These are phyloP conservation scores for Sclerotinia spermophila DNA, from an alignment of 2,329 filamentous ascomycete genomes.

Conservation along the genomic window DNA sequence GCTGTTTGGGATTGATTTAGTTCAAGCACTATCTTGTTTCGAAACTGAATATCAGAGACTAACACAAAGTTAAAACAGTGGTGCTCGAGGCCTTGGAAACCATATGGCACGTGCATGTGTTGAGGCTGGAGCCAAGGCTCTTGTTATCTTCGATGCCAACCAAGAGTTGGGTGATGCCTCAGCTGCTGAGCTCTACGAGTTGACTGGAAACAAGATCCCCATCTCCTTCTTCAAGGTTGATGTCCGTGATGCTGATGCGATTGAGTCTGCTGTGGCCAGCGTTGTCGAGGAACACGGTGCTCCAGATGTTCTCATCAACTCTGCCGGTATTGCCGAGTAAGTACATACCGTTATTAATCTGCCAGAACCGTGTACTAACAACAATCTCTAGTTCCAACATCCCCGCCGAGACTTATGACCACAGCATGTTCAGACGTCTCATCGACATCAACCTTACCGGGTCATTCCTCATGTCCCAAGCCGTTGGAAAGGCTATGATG, in stretches of 20 bases:
- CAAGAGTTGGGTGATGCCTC: slow-evolving; percentile 69
- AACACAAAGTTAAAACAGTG: slow-evolving; percentile 43
- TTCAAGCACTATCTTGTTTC: neutral
- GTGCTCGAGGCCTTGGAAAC: slow-evolving; percentile 73
- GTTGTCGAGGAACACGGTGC: slow-evolving; percentile 64
- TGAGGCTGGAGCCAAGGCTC: slow-evolving; percentile 69
- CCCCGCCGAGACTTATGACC: slow-evolving; percentile 73
- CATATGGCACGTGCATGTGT: slow-evolving; percentile 75
- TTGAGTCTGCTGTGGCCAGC: slow-evolving; percentile 65
- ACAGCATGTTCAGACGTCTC: slow-evolving; percentile 71
- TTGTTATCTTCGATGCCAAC: slow-evolving; percentile 75
- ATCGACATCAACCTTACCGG: slow-evolving; percentile 82
- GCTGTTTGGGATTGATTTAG: neutral
- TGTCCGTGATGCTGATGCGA: slow-evolving; percentile 66
- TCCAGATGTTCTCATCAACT: slow-evolving; percentile 74
- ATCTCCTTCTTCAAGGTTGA: slow-evolving; percentile 77
- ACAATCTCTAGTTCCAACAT: slow-evolving; percentile 61
- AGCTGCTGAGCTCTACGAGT: slow-evolving; percentile 64
- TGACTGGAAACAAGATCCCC: slow-evolving; percentile 60
- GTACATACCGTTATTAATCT: slow-evolving; percentile 27
- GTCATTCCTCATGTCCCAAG: slow-evolving; percentile 72
- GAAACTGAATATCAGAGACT: neutral
- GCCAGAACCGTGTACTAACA: neutral
- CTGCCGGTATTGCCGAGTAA: slow-evolving; percentile 72
- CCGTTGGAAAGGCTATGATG: slow-evolving; percentile 72